phyloP scores from a whole-genome alignment of 768 basidiomycete genomes.

The Podaxis sp. region DNA sequence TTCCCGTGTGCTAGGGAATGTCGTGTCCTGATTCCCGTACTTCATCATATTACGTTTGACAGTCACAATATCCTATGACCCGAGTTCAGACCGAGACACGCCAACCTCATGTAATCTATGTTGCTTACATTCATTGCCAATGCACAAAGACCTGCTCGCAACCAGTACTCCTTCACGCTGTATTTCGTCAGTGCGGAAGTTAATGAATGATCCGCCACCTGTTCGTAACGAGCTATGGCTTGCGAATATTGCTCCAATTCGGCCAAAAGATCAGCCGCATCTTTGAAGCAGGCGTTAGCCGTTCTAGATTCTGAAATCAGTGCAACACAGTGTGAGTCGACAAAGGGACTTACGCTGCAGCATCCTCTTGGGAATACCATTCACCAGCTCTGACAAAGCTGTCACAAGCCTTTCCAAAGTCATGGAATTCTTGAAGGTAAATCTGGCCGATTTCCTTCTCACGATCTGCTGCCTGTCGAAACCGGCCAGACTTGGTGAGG shows the following conservation, averaged over 20 bases:
- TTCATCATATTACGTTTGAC: slow-evolving; percentile 76
- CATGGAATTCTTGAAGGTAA: slow-evolving; percentile 78
- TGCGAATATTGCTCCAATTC: slow-evolving; percentile 82
- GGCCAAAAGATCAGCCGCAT: slow-evolving; percentile 93
- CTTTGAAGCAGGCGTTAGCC: slow-evolving; percentile 93
- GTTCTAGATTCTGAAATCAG: slow-evolving; percentile 54
- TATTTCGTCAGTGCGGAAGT: slow-evolving; percentile 89
- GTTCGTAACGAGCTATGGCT: slow-evolving; percentile 87
- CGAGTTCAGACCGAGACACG: neutral
- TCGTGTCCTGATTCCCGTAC: slow-evolving; percentile 80
- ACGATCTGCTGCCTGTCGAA: slow-evolving; percentile 96
- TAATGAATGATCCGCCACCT: slow-evolving; percentile 84
- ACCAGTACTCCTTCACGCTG: slow-evolving; percentile 98
- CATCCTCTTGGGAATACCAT: slow-evolving; percentile 98
- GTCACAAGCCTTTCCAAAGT: slow-evolving; percentile 85
- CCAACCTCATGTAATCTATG: neutral
- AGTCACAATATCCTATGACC: slow-evolving; percentile 74
- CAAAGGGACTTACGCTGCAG: slow-evolving; percentile 72
- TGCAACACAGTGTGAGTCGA: neutral
- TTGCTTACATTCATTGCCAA: slow-evolving; percentile 78
- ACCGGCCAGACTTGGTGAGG: slow-evolving; percentile 82
- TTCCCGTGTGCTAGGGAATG: slow-evolving; percentile 88
- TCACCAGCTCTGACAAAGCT: slow-evolving; percentile 91
- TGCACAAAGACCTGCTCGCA: slow-evolving; percentile 82
- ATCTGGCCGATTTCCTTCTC: slow-evolving; percentile 98